Percentiles rank a stretch among this genome's conserved stretches.
Conservation (phyloP, 2,329 filamentous ascomycete species). For the Talaromyces albobiverticillius region DNA sequence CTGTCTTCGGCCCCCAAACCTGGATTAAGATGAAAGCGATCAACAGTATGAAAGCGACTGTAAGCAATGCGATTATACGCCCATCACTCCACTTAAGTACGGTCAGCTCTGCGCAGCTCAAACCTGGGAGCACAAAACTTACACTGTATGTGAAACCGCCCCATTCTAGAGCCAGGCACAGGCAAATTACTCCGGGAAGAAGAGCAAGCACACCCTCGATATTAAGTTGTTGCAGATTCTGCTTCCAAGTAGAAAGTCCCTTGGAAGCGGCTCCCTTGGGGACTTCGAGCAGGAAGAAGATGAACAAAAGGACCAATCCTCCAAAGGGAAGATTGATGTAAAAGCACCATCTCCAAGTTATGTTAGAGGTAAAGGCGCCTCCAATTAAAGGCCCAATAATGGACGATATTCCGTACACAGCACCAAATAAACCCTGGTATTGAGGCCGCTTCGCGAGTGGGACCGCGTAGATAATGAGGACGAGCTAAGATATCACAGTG, state of each 20-base stretch:
- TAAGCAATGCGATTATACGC: constrained; percentile 49
- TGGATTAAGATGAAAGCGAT: constrained; percentile 40
- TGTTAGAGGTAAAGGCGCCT: constrained; percentile 57
- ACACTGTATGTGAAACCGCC: constrained; percentile 23
- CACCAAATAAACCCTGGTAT: constrained; percentile 61
- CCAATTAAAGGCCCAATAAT: constrained; percentile 59
- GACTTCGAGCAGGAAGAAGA: constrained; percentile 30
- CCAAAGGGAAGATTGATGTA: constrained; percentile 51
- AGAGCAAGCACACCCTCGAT: constrained; percentile 24
- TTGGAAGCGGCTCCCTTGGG: neutral
- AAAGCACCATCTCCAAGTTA: constrained; percentile 60
- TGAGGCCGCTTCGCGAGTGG: constrained; percentile 47
- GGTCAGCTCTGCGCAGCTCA: neutral
- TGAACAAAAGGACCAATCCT: constrained; percentile 27
- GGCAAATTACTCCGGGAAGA: constrained; percentile 43
- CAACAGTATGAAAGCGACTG: constrained; percentile 49
- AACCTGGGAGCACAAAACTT: neutral
- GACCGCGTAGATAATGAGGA: constrained; percentile 10
- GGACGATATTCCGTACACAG: constrained; percentile 61
- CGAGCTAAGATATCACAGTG: neutral
- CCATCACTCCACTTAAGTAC: constrained; percentile 42
- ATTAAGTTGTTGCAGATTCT: constrained; percentile 3
- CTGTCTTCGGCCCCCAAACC: constrained; percentile 27
- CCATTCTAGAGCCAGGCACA: constrained; percentile 50
- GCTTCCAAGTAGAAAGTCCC: neutral